Conservation (phyloP, 73 alveolate species). For the Stentor roeselii region DNA sequence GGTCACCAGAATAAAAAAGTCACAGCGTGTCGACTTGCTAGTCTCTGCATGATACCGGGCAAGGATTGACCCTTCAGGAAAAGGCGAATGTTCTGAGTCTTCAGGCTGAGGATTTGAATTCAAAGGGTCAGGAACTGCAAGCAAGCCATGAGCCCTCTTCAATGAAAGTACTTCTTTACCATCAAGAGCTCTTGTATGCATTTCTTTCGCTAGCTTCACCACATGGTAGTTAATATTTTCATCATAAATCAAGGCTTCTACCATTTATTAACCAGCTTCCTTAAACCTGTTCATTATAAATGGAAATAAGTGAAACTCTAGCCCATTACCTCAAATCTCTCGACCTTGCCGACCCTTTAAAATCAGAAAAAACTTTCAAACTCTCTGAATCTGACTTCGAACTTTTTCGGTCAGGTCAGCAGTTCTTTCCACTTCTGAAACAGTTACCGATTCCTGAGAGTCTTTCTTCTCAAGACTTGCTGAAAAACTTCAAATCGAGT, state of each 20-base stretch:
- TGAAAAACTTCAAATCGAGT: slow-evolving; percentile 39
- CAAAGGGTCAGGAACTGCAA: not conserved
- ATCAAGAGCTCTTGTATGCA: not conserved
- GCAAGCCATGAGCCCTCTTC: not conserved
- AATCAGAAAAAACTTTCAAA: not conserved
- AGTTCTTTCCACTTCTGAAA: not conserved
- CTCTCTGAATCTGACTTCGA: not conserved
- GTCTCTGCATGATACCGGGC: too few relatives aligned
- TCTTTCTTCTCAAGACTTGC: not conserved
- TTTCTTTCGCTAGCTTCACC: not conserved
- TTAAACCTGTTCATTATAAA: too few relatives aligned
- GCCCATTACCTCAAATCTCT: not conserved
- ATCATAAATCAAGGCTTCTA: too few relatives aligned
- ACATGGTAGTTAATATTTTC: not conserved
- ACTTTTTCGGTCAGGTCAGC: not conserved
- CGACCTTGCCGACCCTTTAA: not conserved
- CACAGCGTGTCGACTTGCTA: not conserved
- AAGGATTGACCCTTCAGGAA: too few relatives aligned
- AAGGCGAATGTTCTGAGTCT: too few relatives aligned
- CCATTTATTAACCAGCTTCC: too few relatives aligned
- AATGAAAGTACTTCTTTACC: not conserved
- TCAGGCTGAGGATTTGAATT: too few relatives aligned
- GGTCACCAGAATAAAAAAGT: not conserved
- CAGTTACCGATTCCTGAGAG: not conserved
- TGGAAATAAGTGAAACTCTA: not conserved